These are phyloP conservation scores for Lasiosphaeria ovina DNA, from an alignment of 495 filamentous ascomycete species.

Conservation along the genomic window DNA sequence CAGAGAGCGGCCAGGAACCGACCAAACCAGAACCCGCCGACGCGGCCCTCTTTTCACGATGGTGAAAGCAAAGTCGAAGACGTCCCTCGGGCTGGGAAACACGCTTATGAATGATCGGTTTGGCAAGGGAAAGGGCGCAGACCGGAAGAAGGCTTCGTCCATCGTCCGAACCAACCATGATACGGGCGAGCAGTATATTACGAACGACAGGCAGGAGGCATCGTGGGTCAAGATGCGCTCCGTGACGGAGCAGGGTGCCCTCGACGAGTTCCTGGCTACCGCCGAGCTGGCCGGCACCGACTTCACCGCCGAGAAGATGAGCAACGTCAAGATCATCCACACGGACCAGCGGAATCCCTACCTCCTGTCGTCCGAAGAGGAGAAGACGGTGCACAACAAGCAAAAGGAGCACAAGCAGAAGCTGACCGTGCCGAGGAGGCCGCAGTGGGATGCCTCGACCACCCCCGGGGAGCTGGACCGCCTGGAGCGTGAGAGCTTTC, in stretches of 20 bases:
- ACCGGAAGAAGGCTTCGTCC: conserved; percentile 58
- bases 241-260: conserved; percentile 93
- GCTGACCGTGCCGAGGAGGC: conserved; percentile 86
- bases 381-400: conserved; percentile 72
- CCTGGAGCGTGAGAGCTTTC: conserved; percentile 74
- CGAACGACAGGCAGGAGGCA: conserved; percentile 72
- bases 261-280: conserved; percentile 74
- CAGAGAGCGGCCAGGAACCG: too few relatives aligned
- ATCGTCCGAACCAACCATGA: conserved; percentile 60
- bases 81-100: conserved; percentile 82
- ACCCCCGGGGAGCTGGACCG: conserved; percentile 78
- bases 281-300: conserved; percentile 96
- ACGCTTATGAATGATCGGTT: conserved; percentile 89
- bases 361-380: conserved; percentile 83
- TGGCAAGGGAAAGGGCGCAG: conserved; percentile 78
- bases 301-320: conserved; percentile 98
- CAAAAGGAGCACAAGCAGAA: conserved; percentile 72
- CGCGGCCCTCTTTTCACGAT: conserved; percentile 48
- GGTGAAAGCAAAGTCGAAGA: conserved; percentile 95
- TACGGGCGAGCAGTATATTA: conserved; percentile 65
- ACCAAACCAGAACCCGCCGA: not conserved
- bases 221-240: conserved; percentile 96
- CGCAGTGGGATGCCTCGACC: conserved; percentile 81
- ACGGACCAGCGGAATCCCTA: conserved; percentile 93
- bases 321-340: conserved; percentile 97